Conservation (phyloP, 495 filamentous ascomycete species). For the Oidiodendron maius region DNA sequence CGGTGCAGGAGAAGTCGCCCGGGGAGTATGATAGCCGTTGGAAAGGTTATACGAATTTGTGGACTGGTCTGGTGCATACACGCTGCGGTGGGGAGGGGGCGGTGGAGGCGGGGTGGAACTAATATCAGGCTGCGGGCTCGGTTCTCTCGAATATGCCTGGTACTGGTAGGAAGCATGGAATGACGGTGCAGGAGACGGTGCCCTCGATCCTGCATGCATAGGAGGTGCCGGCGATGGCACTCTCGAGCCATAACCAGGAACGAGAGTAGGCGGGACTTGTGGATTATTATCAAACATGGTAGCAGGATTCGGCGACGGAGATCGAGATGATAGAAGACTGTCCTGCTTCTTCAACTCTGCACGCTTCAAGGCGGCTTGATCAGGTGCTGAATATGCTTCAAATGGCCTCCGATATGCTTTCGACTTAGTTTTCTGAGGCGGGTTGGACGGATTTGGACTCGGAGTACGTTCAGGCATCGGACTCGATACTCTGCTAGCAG, state of each 20-base stretch:
- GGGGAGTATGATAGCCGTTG: slow-evolving; percentile 38
- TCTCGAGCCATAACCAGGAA: slow-evolving; percentile 37
- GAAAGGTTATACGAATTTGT: slow-evolving; percentile 23
- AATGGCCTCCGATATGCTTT: slow-evolving; percentile 68
- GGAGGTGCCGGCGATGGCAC: slow-evolving; percentile 53
- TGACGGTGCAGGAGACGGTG: slow-evolving; percentile 56
- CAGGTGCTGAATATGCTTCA: slow-evolving; percentile 56
- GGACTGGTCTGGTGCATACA: slow-evolving; percentile 16
- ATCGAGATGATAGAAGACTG: slow-evolving; percentile 25
- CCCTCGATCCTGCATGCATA: slow-evolving; percentile 36
- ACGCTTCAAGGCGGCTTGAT: slow-evolving; percentile 44
- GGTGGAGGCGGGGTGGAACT: slow-evolving; percentile 38
- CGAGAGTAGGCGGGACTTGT: slow-evolving; percentile 41
- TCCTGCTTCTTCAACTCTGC: slow-evolving; percentile 39
- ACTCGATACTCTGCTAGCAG: slow-evolving; percentile 70
- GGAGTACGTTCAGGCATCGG: slow-evolving; percentile 53
- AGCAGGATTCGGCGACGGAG: slow-evolving; percentile 28
- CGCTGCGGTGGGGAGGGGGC: slow-evolving; percentile 45
- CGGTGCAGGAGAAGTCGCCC: slow-evolving; percentile 47
- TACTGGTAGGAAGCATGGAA: slow-evolving; percentile 38
- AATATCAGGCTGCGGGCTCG: slow-evolving; percentile 19
- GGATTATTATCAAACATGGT: slow-evolving; percentile 15
- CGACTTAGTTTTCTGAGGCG: slow-evolving; percentile 42
- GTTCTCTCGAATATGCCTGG: slow-evolving; percentile 25
- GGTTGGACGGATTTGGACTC: slow-evolving; percentile 36